Evolutionary conservation across 768 basidiomycete genomes (phyloP).

Genomic region (Ramaria sp.): DNA sequence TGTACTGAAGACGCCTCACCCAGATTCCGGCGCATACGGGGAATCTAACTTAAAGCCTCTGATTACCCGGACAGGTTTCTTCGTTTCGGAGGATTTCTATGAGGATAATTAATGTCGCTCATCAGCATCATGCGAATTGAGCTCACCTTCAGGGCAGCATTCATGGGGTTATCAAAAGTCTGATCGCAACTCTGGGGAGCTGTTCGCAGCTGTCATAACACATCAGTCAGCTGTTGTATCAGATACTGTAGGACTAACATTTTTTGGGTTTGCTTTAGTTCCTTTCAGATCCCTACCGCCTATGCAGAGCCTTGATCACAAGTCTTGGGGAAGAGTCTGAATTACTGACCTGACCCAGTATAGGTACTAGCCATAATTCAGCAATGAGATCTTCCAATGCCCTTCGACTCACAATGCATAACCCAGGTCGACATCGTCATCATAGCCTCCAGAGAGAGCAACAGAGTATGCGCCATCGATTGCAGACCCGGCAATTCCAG

Average conservation of each 20-base stretch:
- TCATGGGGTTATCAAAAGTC: conserved; percentile 62
- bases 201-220: conserved; percentile 57
- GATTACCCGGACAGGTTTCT: conserved; percentile 78
- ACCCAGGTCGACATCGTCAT: conserved; percentile 78
- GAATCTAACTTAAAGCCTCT: conserved; percentile 73
- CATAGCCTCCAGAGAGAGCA: conserved; percentile 82
- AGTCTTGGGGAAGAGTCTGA: background rate
- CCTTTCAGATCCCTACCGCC: conserved; percentile 85
- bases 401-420: conserved; percentile 61
- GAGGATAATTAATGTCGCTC: background rate
- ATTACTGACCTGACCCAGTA: conserved; percentile 55
- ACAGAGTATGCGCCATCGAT: conserved; percentile 70
- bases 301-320: conserved; percentile 11
- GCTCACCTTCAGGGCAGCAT: conserved; percentile 54
- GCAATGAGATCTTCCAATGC: background rate
- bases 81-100: conserved; percentile 68
- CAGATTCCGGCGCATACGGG: conserved; percentile 68
- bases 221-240: background rate
- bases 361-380: conserved; percentile 44
- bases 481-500: conserved; percentile 60
- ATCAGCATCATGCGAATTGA: background rate
- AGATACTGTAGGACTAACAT: conserved; percentile 36
- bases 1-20: conserved; percentile 29
- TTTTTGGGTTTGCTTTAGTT: conserved; percentile 74
- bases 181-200: conserved; percentile 83